A percentile compares a stretch with the other conserved stretches of the same genome.
Conservation (phyloP, 139 green algal genomes). For the Coelastrella sp. region DNA sequence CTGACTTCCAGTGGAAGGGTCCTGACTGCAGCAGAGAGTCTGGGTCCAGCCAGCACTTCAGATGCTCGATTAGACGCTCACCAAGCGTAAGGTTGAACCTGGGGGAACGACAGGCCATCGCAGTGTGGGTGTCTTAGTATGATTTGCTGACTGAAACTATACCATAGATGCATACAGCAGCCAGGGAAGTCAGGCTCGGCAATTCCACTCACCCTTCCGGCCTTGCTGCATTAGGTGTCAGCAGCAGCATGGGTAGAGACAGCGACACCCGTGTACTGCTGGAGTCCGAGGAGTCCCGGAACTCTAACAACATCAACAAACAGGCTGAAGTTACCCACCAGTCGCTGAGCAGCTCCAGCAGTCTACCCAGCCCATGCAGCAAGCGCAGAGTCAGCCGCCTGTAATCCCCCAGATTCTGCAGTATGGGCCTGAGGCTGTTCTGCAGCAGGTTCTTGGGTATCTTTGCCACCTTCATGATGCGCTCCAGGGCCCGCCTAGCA, state of each 20-base stretch:
- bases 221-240: not conserved
- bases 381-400: constrained; percentile 73
- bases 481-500: constrained; percentile 48
- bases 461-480: constrained; percentile 51
- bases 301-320: not conserved
- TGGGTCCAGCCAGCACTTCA: constrained; percentile 91
- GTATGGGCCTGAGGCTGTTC: constrained; percentile 87
- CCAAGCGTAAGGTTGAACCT: constrained; percentile 95
- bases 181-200: not conserved
- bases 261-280: not conserved
- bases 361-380: constrained; percentile 77
- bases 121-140: not conserved
- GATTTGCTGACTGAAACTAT: no score
- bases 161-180: no score
- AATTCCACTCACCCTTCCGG: not conserved
- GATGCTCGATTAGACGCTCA: constrained; percentile 96
- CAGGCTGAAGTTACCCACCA: constrained; percentile 57
- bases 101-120: not conserved
- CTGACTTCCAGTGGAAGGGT: constrained; percentile 57
- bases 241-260: not conserved
- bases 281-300: not conserved
- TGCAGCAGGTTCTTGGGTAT: constrained; percentile 84
- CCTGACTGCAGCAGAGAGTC: constrained; percentile 66
- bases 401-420: constrained; percentile 88
- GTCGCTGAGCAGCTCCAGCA: constrained; percentile 88